Base-by-base conservation (phyloP, 805 yeast genomes). In the Candida maris region DNA sequence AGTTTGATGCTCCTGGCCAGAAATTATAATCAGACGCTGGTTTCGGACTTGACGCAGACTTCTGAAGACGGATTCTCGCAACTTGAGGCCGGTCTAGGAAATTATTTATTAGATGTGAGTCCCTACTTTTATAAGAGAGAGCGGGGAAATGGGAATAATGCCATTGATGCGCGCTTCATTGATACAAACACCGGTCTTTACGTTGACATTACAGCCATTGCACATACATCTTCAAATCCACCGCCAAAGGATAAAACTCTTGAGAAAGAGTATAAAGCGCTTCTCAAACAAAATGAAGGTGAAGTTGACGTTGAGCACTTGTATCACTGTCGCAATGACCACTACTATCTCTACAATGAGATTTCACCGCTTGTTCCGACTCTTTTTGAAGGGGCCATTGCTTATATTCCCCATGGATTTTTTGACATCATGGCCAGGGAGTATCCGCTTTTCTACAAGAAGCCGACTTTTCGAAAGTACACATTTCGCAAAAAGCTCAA, bases 311-410 rank as follows among this genome's bases (percentile, higher is more conserved):
- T 43, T 2, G 27, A 30, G 12, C 35, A 43, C 20, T 41, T 60
- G 4, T 38, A 62, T 43, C 63, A 70, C 41, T 78, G 85, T 59
- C 68, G 77, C 33, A 77, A 79, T 51, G 58, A 66, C 41, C 88
- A 85, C 56, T 70, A 67, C 43, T 75, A 74, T 54, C 52, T 62
- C 6, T 51, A 66, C 22, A 67, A 68, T 6, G 77, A 74, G 32
- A 52, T 83, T 12, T 51, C 65, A 7, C 82, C 86, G 0, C 60
- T 84, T 41, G 58, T 71, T 4, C 62, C 70, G 22, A 69, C 84
- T 0, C 45, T 65, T 14, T 79, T 76, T 45, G 89, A 84, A 54
- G 86, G 86, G 3, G 71, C 53, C 8, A 42, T 64, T 12, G 66
- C 72, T 1, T 66, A 64, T 37, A 55, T 75, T 16, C 84, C 83